Evolutionary conservation across 768 basidiomycete genomes (phyloP).

Genomic region (Fomitopsis serialis): DNA sequence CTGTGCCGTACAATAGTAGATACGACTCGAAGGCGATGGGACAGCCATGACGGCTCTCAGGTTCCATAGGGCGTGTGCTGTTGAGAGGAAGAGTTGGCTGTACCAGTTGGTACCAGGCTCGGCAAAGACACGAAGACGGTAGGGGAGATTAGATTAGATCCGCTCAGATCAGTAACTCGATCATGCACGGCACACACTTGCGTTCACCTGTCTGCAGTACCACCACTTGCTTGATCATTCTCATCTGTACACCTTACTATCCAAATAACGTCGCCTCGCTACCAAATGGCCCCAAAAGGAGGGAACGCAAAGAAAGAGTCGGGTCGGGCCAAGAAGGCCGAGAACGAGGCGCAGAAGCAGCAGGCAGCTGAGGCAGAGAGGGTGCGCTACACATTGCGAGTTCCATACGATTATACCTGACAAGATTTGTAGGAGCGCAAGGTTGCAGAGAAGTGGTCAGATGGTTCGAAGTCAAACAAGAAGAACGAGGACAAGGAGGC

Average conservation of each 20-base stretch:
- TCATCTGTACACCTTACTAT: not conserved
- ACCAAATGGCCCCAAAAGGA: constrained; percentile 77
- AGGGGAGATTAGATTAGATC: constrained; percentile 9
- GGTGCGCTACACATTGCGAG: constrained; percentile 31
- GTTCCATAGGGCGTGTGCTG: not conserved
- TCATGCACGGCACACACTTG: not conserved
- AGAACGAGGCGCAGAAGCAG: constrained; percentile 82
- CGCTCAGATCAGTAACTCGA: not conserved
- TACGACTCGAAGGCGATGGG: not conserved
- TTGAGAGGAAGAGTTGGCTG: not conserved
- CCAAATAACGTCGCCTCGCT: not conserved
- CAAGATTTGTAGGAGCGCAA: constrained; percentile 51
- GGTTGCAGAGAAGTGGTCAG: constrained; percentile 65
- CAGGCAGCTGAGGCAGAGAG: constrained; percentile 54
- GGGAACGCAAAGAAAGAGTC: constrained; percentile 90
- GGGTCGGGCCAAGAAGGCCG: constrained; percentile 86
- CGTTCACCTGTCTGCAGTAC: not conserved
- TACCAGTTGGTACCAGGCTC: not conserved
- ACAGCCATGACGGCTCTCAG: not conserved
- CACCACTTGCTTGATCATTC: not conserved
- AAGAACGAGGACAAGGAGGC: constrained; percentile 70
- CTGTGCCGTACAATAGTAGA: not conserved
- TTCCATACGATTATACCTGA: not conserved
- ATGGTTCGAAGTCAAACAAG: constrained; percentile 64
- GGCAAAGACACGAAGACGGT: not conserved